Evolutionary conservation across 108 stramenopile genomes (phyloP).

Genomic region (Epithemia pelagica): DNA sequence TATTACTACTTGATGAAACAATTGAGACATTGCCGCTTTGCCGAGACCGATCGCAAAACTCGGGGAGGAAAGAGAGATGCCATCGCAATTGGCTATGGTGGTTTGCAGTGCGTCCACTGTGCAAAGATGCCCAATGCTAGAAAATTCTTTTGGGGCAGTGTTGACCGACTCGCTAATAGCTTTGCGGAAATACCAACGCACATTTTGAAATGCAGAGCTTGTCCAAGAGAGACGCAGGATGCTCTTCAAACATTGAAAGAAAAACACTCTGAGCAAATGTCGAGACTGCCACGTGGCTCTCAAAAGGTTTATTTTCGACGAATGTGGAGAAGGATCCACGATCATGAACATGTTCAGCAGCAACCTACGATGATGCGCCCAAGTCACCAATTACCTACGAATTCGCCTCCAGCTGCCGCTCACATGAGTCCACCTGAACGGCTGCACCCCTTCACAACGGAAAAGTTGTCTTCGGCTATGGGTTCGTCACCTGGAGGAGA

Average conservation of each 20-base stretch:
- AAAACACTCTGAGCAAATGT: constrained; percentile 71
- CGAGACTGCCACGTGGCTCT: constrained; percentile 67
- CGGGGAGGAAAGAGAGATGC: constrained; percentile 85
- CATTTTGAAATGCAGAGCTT: constrained; percentile 69
- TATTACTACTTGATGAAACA: constrained; percentile 84
- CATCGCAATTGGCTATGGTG: constrained; percentile 75
- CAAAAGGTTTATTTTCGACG: constrained; percentile 86
- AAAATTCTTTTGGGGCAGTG: constrained; percentile 88
- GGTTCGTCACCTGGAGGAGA: background rate
- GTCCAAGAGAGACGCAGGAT: constrained; percentile 58
- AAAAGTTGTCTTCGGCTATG: background rate
- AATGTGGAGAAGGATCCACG: constrained; percentile 82
- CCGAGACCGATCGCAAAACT: constrained; percentile 81
- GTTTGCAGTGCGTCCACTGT: constrained; percentile 81
- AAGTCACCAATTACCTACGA: background rate
- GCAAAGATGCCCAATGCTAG: constrained; percentile 46
- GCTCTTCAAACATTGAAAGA: constrained; percentile 64
- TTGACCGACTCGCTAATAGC: constrained; percentile 81
- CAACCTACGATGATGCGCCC: background rate
- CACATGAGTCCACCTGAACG: background rate
- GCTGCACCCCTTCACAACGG: background rate
- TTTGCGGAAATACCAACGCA: constrained; percentile 88
- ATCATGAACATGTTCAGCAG: constrained; percentile 17
- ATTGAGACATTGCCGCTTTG: constrained; percentile 69
- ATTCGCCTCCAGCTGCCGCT: background rate